These are phyloP conservation scores for Eucalyptus curtisii DNA, from an alignment of 345 rosid genomes.

Conservation along the genomic window DNA sequence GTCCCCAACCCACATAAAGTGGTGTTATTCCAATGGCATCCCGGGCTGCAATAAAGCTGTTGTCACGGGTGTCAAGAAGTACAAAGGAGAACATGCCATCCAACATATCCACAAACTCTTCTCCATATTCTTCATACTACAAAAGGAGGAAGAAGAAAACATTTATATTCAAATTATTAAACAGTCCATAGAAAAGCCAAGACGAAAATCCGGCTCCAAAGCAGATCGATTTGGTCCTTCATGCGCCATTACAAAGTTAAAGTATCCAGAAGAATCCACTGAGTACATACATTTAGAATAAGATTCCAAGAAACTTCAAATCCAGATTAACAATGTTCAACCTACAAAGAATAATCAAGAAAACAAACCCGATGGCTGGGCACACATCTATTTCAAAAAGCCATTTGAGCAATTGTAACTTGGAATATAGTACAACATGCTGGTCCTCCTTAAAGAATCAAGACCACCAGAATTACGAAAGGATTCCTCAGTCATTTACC, in stretches of 20 bases:
- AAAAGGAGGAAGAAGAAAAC: not conserved
- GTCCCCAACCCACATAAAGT: constrained; percentile 94
- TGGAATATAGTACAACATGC: not conserved
- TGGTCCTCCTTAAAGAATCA: not conserved
- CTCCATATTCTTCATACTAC: constrained; percentile 92
- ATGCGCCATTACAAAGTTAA: not conserved
- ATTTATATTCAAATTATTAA: not conserved
- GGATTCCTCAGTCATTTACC: constrained; percentile 20
- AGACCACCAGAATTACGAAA: not conserved
- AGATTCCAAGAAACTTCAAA: not conserved
- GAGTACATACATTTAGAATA: not conserved
- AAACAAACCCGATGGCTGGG: not conserved
- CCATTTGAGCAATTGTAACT: not conserved
- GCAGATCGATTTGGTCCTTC: not conserved
- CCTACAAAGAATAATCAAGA: not conserved
- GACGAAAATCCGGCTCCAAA: not conserved
- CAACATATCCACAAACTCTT: constrained; percentile 76
- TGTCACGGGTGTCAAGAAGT: constrained; percentile 73
- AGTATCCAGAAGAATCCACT: not conserved
- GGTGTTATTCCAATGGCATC: constrained; percentile 95
- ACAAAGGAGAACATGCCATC: constrained; percentile 98
- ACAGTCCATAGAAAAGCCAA: not conserved
- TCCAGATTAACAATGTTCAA: not conserved
- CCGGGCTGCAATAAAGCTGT: constrained; percentile 85
- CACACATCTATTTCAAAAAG: not conserved